Evolutionary conservation across 2,329 filamentous ascomycete genomes (phyloP), one percentile per base, ranked within the genome.

Genomic region (Trichoderma sp.): DNA sequence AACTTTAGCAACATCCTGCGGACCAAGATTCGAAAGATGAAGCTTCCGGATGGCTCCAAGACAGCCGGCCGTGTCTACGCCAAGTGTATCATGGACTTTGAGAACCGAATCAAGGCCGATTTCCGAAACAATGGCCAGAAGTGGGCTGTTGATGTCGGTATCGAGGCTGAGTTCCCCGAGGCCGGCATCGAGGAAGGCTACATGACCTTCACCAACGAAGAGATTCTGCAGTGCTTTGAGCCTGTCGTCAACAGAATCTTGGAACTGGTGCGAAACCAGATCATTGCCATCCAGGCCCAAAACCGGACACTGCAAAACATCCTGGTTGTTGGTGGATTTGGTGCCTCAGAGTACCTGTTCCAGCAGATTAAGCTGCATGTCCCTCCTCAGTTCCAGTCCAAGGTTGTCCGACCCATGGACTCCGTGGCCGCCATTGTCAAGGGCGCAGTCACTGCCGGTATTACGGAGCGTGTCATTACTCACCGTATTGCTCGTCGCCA

Each of bases 11-110:
- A 98, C 83, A 98, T 99, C 76, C 86, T 98, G 65, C 92, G 96
- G 68, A 97, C 95, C 73, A 98, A 98, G 87, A 98, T 99, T 78
- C 89, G 95, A 76, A 98, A 98, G 87, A 98, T 98, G 96, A 98
- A 98, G 84, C 87, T 99, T 59, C 95, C 96, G 1, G 95, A 98
- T 79, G 95, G 95, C 61, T 98, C 95, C 76, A 97, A 95, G 84
- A 98, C 94, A 3, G 95, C 96, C n/a, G 95, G 95, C 57, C 94
- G 95, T 82, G 96, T 99, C 69, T 98, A 98, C 82, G 95, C 95
- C 76, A 98, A 98, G 85, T 98, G 95, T 82, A 98, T 99, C 83
- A 98, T 98, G 95, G 96, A 99, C 83, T 99, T 99, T 78, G 96
- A 99, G 86, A 98, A 98, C 88, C 88, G 96, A 81, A 98, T 99